A percentile compares a stretch with the other conserved stretches of the same genome.
phyloP scores from a whole-genome alignment of 805 yeast species.

The Monosporozyma aerobia region DNA sequence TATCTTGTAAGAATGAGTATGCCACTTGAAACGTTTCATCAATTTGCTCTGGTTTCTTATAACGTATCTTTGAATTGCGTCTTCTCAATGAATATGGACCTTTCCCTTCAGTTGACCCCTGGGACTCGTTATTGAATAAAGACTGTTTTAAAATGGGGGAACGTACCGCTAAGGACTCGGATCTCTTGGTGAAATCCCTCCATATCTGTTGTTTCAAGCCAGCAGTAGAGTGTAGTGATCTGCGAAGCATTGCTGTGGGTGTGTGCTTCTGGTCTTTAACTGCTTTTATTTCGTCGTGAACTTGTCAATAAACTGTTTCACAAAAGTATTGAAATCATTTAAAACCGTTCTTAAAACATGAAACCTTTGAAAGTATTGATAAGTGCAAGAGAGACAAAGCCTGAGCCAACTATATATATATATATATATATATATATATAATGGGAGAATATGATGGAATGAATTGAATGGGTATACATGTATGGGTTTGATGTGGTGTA shows the following conservation, averaged over 20 bases:
- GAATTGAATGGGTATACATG: background rate
- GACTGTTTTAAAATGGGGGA: constrained; percentile 22
- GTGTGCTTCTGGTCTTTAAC: background rate
- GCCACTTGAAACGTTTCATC: constrained; percentile 68
- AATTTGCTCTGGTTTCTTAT: constrained; percentile 60
- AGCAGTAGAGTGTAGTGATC: background rate
- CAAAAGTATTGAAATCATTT: background rate
- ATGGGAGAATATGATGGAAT: background rate
- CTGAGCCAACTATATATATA: too few relatives aligned
- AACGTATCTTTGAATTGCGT: constrained; percentile 38
- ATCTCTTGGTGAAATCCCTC: constrained; percentile 21
- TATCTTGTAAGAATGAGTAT: constrained; percentile 44
- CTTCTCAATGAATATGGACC: constrained; percentile 50
- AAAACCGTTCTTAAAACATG: background rate
- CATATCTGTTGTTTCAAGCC: constrained; percentile 16
- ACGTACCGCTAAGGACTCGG: constrained; percentile 23
- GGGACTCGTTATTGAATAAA: constrained; percentile 26
- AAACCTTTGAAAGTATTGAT: background rate
- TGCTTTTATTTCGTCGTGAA: background rate
- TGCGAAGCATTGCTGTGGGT: background rate
- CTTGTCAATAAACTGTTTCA: background rate
- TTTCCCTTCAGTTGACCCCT: constrained; percentile 11
- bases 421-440: background rate
- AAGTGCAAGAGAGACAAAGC: background rate
- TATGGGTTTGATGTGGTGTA: background rate